Conservation (phyloP, 2,329 filamentous ascomycete genomes). For the Acephala macrosclerotiorum region DNA sequence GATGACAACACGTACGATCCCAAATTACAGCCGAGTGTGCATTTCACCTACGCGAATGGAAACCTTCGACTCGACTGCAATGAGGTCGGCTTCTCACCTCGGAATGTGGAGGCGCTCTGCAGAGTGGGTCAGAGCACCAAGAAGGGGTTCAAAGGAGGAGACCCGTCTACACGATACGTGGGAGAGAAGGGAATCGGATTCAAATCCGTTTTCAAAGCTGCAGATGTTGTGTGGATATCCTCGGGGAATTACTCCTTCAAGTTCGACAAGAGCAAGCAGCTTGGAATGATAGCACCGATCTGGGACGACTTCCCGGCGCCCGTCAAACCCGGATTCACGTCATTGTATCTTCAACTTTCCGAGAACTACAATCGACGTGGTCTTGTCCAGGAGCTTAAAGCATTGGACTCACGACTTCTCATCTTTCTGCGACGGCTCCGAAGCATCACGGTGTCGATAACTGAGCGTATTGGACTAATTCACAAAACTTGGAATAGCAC, state of each 20-base stretch:
- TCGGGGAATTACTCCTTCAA: conserved; percentile 39
- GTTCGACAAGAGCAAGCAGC: conserved; percentile 29
- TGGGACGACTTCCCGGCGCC: conserved; percentile 15
- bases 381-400: conserved; percentile 13
- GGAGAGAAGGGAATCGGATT: conserved; percentile 49
- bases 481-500: conserved; percentile 10
- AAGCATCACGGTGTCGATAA: conserved; percentile 13
- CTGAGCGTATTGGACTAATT: background rate
- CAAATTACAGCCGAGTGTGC: conserved; percentile 42
- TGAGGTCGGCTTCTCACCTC: conserved; percentile 44
- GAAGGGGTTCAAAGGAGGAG: conserved; percentile 27
- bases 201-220: conserved; percentile 46
- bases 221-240: conserved; percentile 48
- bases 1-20: conserved; percentile 48
- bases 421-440: conserved; percentile 21
- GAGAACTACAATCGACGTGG: conserved; percentile 8
- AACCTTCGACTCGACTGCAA: conserved; percentile 48
- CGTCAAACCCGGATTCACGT: conserved; percentile 13
- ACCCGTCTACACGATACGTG: conserved; percentile 33
- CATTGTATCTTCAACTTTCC: conserved; percentile 18
- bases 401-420: conserved; percentile 15
- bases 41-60: conserved; percentile 43
- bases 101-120: conserved; percentile 49
- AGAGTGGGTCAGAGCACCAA: conserved; percentile 51
- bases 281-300: conserved; percentile 27